Evolutionary conservation across 1,284 basidiomycete species (phyloP).

Genomic region (Boletus austroedulis): DNA sequence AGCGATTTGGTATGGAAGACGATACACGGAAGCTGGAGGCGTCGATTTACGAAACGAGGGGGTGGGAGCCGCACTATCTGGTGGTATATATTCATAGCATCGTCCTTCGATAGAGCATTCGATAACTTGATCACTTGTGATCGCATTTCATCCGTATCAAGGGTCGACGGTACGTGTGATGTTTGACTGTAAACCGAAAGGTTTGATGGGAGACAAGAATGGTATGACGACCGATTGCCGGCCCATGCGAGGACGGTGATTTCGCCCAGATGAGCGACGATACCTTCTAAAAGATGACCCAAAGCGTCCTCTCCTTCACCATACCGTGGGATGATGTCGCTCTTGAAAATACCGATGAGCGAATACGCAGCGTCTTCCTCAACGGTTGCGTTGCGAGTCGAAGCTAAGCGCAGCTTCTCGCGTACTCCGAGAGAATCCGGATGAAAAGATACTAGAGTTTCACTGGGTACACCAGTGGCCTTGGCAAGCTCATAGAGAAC

Average conservation of each 20-base stretch:
- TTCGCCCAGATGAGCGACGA: neutral
- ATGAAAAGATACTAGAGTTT: conserved; percentile 1
- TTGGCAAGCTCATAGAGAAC: conserved; percentile 5
- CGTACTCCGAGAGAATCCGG: conserved; percentile 1
- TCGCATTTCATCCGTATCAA: neutral
- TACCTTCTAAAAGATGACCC: conserved; percentile 1
- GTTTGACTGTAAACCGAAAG: neutral
- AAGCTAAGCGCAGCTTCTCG: conserved; percentile 6
- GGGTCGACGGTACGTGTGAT: neutral
- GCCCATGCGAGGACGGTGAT: conserved; percentile 1
- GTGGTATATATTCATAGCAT: neutral
- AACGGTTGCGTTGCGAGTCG: neutral
- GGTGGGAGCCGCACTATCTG: neutral
- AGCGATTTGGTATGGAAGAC: neutral
- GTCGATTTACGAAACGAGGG: neutral
- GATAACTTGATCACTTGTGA: neutral
- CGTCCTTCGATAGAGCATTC: neutral
- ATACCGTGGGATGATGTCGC: conserved; percentile 5
- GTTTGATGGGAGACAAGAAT: conserved; percentile 1
- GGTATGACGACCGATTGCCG: neutral
- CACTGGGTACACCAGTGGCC: neutral
- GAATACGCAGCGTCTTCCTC: conserved; percentile 8
- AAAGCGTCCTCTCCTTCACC: conserved; percentile 2
- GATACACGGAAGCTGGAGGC: conserved; percentile 2
- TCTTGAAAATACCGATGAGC: conserved; percentile 6